Percentiles rank a stretch among this genome's conserved stretches.
Conservation (phyloP, 768 basidiomycete genomes). For the Calvatia gigantea region DNA sequence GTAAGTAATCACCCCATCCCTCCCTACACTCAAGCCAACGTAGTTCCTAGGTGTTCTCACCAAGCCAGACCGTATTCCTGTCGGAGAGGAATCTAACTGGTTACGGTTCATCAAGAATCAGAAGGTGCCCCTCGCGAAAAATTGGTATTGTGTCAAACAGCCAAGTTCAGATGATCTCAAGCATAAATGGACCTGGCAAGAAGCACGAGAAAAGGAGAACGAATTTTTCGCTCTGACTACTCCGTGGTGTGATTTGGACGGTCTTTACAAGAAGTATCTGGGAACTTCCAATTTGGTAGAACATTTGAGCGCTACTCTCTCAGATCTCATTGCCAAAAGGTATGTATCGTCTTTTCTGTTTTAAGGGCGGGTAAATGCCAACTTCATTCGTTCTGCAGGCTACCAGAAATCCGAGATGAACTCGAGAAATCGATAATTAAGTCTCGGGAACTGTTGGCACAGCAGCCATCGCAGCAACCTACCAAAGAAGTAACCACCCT, state of each 20-base stretch:
- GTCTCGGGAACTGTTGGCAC: conserved; percentile 28
- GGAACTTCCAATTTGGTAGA: conserved; percentile 56
- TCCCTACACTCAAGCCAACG: not conserved
- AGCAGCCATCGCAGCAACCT: conserved; percentile 50
- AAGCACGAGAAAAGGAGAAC: conserved; percentile 57
- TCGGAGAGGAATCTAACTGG: conserved; percentile 56
- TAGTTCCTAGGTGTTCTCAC: conserved; percentile 60
- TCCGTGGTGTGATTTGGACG: conserved; percentile 56
- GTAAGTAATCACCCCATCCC: conserved; percentile 29
- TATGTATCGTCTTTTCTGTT: conserved; percentile 23
- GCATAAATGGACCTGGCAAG: conserved; percentile 53
- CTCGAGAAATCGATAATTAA: conserved; percentile 41
- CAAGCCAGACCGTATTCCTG: conserved; percentile 65
- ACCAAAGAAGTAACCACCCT: conserved; percentile 50
- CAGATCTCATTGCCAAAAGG: conserved; percentile 62
- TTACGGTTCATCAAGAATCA: conserved; percentile 53
- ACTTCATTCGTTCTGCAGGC: conserved; percentile 30
- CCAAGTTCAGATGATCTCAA: conserved; percentile 50
- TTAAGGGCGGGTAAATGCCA: conserved; percentile 40
- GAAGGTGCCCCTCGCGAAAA: conserved; percentile 44
- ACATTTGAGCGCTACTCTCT: conserved; percentile 55
- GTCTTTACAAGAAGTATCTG: conserved; percentile 46
- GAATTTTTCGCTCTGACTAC: conserved; percentile 48
- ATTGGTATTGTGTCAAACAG: conserved; percentile 63
- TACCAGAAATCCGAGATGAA: conserved; percentile 62